phyloP scores from a whole-genome alignment of 495 filamentous ascomycete genomes.

The Amniculicola lignicola region DNA sequence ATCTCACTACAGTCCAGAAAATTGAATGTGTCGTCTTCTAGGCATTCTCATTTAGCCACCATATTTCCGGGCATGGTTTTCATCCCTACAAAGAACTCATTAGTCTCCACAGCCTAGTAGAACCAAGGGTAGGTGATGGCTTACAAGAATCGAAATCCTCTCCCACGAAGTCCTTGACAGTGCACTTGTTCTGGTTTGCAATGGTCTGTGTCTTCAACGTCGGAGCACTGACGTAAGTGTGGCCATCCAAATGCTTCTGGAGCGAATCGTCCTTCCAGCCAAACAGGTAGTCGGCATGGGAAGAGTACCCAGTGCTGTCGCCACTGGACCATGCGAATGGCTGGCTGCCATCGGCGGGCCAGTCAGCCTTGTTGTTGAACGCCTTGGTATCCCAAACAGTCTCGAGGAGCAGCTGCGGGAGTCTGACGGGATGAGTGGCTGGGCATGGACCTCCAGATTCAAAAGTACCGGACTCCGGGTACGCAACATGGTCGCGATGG shows the following conservation, averaged over 20 bases:
- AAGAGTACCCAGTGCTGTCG: slow-evolving; percentile 42
- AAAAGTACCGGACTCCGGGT: slow-evolving; percentile 29
- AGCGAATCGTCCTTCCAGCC: slow-evolving; percentile 50
- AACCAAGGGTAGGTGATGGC: too few relatives aligned
- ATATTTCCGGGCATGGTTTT: too few relatives aligned
- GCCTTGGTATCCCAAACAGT: slow-evolving; percentile 33
- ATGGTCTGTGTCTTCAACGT: slow-evolving; percentile 28
- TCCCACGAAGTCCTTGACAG: slow-evolving; percentile 12
- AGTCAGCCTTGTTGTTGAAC: slow-evolving; percentile 32
- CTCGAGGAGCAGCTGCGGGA: slow-evolving; percentile 33
- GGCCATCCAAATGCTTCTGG: slow-evolving; percentile 41
- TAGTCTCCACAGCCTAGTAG: too few relatives aligned
- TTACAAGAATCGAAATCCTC: slow-evolving; percentile 24
- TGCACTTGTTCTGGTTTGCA: slow-evolving; percentile 27
- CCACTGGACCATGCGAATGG: slow-evolving; percentile 33
- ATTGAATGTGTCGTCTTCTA: too few relatives aligned
- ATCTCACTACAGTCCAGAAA: too few relatives aligned
- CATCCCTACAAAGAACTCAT: too few relatives aligned
- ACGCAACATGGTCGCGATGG: slow-evolving; percentile 28
- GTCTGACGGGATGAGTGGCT: slow-evolving; percentile 27
- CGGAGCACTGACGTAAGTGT: slow-evolving; percentile 10
- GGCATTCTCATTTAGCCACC: too few relatives aligned
- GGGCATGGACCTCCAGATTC: slow-evolving; percentile 29
- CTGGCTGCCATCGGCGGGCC: slow-evolving; percentile 33
- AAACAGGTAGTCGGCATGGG: slow-evolving; percentile 48